phyloP scores from a whole-genome alignment of 164 flowering plant species.

The Umbellularia californica region DNA sequence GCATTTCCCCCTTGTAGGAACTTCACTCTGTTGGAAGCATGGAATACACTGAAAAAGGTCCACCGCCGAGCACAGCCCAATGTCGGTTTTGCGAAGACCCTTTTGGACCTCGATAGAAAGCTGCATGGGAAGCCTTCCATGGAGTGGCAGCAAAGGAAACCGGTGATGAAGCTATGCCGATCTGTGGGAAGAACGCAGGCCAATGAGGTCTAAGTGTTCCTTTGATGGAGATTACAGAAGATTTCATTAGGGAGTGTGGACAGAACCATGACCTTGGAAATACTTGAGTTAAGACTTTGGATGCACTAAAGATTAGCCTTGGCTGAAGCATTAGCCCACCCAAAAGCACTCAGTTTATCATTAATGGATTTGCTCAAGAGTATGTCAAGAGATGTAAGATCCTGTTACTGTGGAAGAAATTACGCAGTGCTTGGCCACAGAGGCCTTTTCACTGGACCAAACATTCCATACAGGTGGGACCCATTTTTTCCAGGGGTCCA shows the following conservation, averaged over 20 bases:
- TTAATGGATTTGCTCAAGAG: conserved; percentile 23
- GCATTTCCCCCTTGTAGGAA: conserved; percentile 40
- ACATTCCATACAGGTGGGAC: no score
- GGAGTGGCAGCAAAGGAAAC: conserved; percentile 90
- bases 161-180: conserved; percentile 83
- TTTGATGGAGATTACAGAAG: conserved; percentile 77
- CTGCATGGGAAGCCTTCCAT: conserved; percentile 84
- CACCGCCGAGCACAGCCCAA: conserved; percentile 95
- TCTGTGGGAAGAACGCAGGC: conserved; percentile 80
- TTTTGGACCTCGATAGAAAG: conserved; percentile 60
- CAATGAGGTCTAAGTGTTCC: conserved; percentile 70
- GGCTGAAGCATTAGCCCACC: conserved; percentile 70
- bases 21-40: conserved; percentile 67
- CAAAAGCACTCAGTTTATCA: conserved; percentile 37
- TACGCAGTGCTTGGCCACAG: no score
- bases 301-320: conserved; percentile 55
- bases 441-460: no score
- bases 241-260: conserved; percentile 95
- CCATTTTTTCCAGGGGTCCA: no score
- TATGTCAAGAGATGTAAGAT: no score
- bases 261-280: conserved; percentile 95
- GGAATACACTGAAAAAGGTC: conserved; percentile 66
- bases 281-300: conserved; percentile 58
- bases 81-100: conserved; percentile 82
- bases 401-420: no score